phyloP scores from a whole-genome alignment of 192 early-diverging fungal species.

The Dissophora ornata region DNA sequence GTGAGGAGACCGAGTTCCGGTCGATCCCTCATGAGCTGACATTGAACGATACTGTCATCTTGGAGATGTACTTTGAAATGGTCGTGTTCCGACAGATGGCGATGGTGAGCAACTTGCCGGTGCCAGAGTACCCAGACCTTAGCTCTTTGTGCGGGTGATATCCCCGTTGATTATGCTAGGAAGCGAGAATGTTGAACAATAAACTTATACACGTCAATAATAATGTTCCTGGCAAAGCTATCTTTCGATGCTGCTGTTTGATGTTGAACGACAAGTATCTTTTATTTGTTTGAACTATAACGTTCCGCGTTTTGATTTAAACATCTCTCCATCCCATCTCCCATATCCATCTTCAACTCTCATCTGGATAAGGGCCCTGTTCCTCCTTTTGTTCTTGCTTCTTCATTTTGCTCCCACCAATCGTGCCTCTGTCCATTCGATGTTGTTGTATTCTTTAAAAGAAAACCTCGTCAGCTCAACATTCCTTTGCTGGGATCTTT shows the following conservation, averaged over 20 bases:
- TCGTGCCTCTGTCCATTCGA: not conserved
- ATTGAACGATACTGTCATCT: conserved; percentile 7
- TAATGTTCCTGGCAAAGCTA: no score
- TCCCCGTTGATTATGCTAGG: no score
- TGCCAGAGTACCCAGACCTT: conserved; percentile 22
- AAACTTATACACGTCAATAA: no score
- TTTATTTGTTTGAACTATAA: no score
- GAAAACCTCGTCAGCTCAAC: conserved; percentile 26
- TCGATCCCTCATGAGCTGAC: conserved; percentile 26
- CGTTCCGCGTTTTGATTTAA: no score
- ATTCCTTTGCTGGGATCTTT: not conserved
- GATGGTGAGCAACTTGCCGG: not conserved
- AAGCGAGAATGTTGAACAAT: no score
- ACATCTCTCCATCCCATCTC: not conserved
- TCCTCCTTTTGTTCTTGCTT: no score
- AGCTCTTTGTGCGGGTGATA: no score
- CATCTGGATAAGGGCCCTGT: no score
- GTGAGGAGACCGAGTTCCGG: conserved; percentile 7
- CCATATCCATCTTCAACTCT: no score
- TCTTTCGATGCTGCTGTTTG: no score
- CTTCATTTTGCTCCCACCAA: not conserved
- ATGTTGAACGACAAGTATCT: no score
- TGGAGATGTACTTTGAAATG: conserved; percentile 37
- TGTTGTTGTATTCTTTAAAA: conserved; percentile 3
- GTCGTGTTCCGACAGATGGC: conserved; percentile 31